Evolutionary conservation across 768 basidiomycete species (phyloP).

Genomic region (Rossbeevera mucosa): DNA sequence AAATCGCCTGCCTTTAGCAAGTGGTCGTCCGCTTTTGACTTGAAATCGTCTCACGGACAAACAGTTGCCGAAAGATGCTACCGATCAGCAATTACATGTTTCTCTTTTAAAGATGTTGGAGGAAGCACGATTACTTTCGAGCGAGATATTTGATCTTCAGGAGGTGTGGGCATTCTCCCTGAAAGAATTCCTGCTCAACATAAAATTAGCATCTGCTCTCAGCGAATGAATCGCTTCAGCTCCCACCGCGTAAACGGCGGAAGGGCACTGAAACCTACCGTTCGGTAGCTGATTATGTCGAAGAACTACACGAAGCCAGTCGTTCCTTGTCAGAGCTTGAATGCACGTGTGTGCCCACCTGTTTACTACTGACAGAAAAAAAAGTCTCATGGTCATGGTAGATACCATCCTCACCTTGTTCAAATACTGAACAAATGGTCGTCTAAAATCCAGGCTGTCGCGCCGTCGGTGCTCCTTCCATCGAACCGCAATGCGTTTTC

Average conservation of each 20-base stretch:
- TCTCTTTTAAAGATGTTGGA: conserved; percentile 51
- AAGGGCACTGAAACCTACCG: conserved; percentile 32
- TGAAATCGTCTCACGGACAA: conserved; percentile 11
- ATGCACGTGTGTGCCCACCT: conserved; percentile 40
- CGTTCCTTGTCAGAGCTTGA: conserved; percentile 44
- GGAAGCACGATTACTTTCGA: conserved; percentile 56
- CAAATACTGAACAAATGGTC: conserved; percentile 93
- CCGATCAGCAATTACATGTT: conserved; percentile 37
- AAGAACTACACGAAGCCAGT: conserved; percentile 40
- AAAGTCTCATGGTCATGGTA: conserved; percentile 13
- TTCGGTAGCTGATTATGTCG: conserved; percentile 9
- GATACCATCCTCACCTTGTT: conserved; percentile 67
- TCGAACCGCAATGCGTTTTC: conserved; percentile 69
- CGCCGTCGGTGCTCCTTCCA: conserved; percentile 69
- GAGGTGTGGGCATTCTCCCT: conserved; percentile 42
- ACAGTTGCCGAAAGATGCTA: conserved; percentile 32
- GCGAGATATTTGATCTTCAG: conserved; percentile 65
- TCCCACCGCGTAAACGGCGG: conserved; percentile 56
- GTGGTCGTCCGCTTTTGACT: conserved; percentile 22
- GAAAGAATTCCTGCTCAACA: conserved; percentile 13
- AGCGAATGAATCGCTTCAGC: conserved; percentile 43
- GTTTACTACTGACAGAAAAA: not conserved
- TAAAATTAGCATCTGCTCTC: conserved; percentile 40
- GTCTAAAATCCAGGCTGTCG: conserved; percentile 88
- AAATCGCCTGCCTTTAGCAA: conserved; percentile 62